Conservation (phyloP, 768 basidiomycete genomes). For the Kockovaella imperatae region DNA sequence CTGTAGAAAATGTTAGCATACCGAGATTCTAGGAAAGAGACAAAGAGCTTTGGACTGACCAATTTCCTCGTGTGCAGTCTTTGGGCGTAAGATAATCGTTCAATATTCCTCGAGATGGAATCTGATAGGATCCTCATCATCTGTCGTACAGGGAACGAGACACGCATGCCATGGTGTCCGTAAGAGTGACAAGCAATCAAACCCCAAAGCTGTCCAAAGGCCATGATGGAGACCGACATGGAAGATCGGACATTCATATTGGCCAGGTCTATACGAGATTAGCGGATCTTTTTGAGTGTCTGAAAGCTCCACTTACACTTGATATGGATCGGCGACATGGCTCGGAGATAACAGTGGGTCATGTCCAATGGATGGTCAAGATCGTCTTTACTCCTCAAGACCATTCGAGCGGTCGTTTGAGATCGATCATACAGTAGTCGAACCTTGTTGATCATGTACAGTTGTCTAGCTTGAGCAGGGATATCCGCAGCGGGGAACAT, state of each 20-base stretch:
- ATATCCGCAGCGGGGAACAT: constrained; percentile 47
- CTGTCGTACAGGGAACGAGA: constrained; percentile 75
- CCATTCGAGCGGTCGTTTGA: constrained; percentile 64
- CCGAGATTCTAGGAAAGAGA: background rate
- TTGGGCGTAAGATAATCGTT: constrained; percentile 68
- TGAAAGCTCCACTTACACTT: constrained; percentile 52
- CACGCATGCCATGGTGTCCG: constrained; percentile 68
- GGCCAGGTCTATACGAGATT: constrained; percentile 52
- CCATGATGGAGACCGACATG: constrained; percentile 78
- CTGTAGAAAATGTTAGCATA: constrained; percentile 45
- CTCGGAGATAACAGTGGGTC: constrained; percentile 76
- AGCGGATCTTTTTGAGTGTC: constrained; percentile 1
- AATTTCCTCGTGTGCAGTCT: constrained; percentile 67
- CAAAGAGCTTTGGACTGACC: constrained; percentile 47
- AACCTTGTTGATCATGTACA: constrained; percentile 70
- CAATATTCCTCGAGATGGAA: constrained; percentile 70
- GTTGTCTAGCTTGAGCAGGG: constrained; percentile 54
- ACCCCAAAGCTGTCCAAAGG: constrained; percentile 73
- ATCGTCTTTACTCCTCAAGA: constrained; percentile 58
- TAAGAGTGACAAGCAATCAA: constrained; percentile 72
- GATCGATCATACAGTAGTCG: constrained; percentile 66
- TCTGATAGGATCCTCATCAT: constrained; percentile 72
- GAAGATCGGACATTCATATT: constrained; percentile 78
- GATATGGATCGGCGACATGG: constrained; percentile 78
- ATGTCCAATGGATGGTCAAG: constrained; percentile 66